Base-by-base conservation (phyloP, 1,284 basidiomycete species). In the Anthracocystis walkeri region DNA sequence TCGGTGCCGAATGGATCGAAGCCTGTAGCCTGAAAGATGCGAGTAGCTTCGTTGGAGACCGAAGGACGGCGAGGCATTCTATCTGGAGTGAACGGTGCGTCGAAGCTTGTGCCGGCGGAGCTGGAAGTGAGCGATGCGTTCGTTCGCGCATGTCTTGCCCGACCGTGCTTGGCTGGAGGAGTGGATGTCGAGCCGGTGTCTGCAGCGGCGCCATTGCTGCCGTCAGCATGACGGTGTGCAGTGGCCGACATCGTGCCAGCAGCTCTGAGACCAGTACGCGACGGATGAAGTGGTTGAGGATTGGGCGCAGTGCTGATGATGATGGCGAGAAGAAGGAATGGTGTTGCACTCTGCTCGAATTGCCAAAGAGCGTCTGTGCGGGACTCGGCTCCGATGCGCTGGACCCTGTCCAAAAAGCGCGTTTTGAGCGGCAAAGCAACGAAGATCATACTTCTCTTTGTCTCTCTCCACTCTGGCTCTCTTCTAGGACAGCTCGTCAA, bases 81-180 rank as follows among this genome's bases (percentile, higher is more conserved):
- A 14, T 57, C 48, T 31, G 25, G 20, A 1, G 57, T n/a, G 23
- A 49, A 58, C 12, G 56, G 25, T 4, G 51, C 10, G 23, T 60
- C 50, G 29, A 49, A 40, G 27, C 63, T 59, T 40, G 49, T 42
- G 46, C 45, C 58, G 4, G 40, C 46, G 10, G 50, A 53, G 65
- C 65, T 64, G 31, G 71, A 77, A 14, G 70, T 77, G 29, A 77
- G 64, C 1, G 75, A 77, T 21, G 75, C 70, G 23, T 73, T 69
- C 6, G 70, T 77, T 6, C 75, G 63, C 18, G 65, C 59, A 55
- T 77, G 69, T 21, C 66, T 49, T 12, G 62, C 54, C 14, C 71
- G 71, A 8, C 71, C 65, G 11, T 67, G 65, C 10, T 49, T 65
- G 6, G 45, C 55, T 3, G 58, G 62, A 11, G 58, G 58, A 25